A percentile compares a stretch with the other conserved stretches of the same genome.
Conservation (phyloP, 768 basidiomycete species). For the Phanerochaete sordida region DNA sequence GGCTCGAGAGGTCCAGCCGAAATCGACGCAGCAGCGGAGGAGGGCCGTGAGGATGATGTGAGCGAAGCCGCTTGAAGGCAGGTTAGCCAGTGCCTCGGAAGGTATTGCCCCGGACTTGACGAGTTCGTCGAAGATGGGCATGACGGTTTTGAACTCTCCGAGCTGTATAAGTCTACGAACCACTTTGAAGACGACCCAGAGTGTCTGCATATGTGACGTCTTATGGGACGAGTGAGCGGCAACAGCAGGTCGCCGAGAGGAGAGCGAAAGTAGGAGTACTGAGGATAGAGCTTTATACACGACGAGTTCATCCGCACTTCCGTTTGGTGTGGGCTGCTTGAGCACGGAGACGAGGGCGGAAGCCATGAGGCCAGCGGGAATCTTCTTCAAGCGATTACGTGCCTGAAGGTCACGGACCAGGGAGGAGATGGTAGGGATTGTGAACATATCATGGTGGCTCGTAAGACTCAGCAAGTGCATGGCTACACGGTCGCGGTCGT, state of each 20-base stretch:
- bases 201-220: neutral
- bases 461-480: neutral
- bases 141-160: constrained; percentile 32
- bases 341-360: neutral
- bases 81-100: constrained; percentile 38
- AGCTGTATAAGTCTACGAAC: constrained; percentile 38
- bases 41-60: constrained; percentile 48
- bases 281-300: neutral
- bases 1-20: constrained; percentile 48
- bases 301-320: neutral
- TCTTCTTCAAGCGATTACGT: neutral
- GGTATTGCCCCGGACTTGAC: constrained; percentile 44
- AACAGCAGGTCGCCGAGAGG: neutral
- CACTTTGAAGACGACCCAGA: constrained; percentile 39
- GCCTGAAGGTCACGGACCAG: neutral
- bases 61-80: constrained; percentile 39
- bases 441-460: neutral
- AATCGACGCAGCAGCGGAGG: constrained; percentile 49
- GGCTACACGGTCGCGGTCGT: neutral
- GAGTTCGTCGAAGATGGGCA: constrained; percentile 48
- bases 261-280: neutral
- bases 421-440: neutral
- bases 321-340: neutral
- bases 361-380: neutral
- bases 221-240: neutral